phyloP scores from a whole-genome alignment of 1,139 yeast genomes.

The Hyphopichia khmerensis region DNA sequence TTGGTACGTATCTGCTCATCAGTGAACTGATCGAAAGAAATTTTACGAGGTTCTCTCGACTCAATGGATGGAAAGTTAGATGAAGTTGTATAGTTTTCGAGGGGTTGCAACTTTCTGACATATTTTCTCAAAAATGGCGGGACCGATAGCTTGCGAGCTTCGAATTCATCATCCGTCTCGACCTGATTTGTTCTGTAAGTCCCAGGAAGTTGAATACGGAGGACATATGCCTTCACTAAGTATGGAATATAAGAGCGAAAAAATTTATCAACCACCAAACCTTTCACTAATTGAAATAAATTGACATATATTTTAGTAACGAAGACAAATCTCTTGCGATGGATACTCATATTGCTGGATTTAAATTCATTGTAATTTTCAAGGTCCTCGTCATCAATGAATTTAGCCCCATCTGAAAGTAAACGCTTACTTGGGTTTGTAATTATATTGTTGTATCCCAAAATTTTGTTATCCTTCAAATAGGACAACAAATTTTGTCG shows the following conservation, averaged over 20 bases:
- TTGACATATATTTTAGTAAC: conserved; percentile 17
- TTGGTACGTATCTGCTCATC: conserved; percentile 20
- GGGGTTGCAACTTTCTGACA: conserved; percentile 11
- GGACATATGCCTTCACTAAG: conserved; percentile 2
- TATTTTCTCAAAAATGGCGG: conserved; percentile 27
- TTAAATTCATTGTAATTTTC: conserved; percentile 3
- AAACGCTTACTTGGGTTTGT: conserved; percentile 26
- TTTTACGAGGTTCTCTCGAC: no score
- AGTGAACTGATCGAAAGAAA: conserved; percentile 21
- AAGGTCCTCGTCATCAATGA: conserved; percentile 3
- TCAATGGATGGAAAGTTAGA: no score
- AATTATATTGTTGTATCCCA: conserved; percentile 37
- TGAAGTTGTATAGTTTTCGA: no score
- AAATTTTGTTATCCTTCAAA: conserved; percentile 15
- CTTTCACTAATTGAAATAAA: conserved; percentile 24
- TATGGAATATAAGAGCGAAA: conserved; percentile 5
- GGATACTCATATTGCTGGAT: conserved; percentile 14
- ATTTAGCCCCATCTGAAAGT: conserved; percentile 18
- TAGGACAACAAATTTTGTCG: conserved; percentile 11
- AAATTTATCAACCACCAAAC: conserved; percentile 16
- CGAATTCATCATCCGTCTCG: conserved; percentile 23
- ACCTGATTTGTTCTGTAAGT: not conserved
- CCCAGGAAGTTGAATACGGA: not conserved
- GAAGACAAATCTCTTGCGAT: conserved; percentile 20
- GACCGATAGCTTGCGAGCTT: conserved; percentile 17